Conservation (phyloP, 768 basidiomycete species). For the Lentinula detonsa region DNA sequence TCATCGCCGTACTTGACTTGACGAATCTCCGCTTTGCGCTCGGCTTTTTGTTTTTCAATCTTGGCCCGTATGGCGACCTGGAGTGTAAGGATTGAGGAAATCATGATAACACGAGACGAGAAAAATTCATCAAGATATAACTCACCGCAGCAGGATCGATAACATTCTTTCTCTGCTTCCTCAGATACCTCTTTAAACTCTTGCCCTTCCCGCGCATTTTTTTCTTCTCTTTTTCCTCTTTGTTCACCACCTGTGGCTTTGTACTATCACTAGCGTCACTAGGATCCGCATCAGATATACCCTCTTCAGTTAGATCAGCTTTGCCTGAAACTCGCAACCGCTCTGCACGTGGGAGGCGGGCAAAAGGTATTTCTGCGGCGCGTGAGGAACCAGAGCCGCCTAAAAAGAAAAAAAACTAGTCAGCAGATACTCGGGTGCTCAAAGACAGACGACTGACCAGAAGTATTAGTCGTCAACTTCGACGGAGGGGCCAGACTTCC, state of each 20-base stretch:
- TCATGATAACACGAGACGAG: background rate
- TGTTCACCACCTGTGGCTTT: conserved; percentile 18
- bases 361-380: conserved; percentile 48
- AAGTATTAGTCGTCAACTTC: conserved; percentile 38
- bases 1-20: conserved; percentile 19
- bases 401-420: background rate
- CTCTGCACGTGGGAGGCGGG: conserved; percentile 74
- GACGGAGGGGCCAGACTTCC: conserved; percentile 61
- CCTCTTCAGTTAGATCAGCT: conserved; percentile 57
- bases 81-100: background rate
- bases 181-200: conserved; percentile 77
- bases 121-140: conserved; percentile 5
- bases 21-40: conserved; percentile 16
- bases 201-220: conserved; percentile 87
- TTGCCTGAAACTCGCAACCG: conserved; percentile 69
- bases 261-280: conserved; percentile 23
- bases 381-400: conserved; percentile 15
- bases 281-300: conserved; percentile 31
- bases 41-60: conserved; percentile 34
- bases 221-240: conserved; percentile 59
- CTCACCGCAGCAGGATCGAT: conserved; percentile 75
- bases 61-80: conserved; percentile 46
- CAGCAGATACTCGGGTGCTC: background rate
- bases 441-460: conserved; percentile 21
- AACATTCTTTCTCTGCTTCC: conserved; percentile 94